These are phyloP conservation scores for Rhododendron griersonianum DNA, from an alignment of 148 eudicot species.

Conservation along the genomic window DNA sequence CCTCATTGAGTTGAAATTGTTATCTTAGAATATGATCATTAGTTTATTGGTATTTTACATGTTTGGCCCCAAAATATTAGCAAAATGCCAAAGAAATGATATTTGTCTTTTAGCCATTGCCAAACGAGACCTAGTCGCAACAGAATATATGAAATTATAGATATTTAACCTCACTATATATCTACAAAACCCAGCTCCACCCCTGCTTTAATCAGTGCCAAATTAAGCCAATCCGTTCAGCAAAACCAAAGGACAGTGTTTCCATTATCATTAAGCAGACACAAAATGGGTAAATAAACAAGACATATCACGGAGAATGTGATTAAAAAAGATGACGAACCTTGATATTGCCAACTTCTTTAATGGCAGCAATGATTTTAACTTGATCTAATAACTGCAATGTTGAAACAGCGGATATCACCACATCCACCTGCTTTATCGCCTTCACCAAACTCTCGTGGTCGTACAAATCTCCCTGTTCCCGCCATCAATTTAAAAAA, in stretches of 20 bases:
- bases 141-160: too few relatives aligned
- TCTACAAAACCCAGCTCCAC: background rate
- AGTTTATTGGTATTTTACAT: too few relatives aligned
- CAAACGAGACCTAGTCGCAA: too few relatives aligned
- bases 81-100: too few relatives aligned
- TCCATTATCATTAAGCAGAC: background rate
- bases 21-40: too few relatives aligned
- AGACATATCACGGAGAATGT: background rate
- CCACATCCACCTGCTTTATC: conserved; percentile 27
- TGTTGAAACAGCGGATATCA: conserved; percentile 18
- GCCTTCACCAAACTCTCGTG: conserved; percentile 29
- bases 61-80: too few relatives aligned
- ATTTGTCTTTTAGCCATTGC: too few relatives aligned
- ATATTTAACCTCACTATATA: too few relatives aligned
- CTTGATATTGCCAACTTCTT: conserved; percentile 25
- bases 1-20: too few relatives aligned
- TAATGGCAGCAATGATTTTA: conserved; percentile 26
- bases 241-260: background rate
- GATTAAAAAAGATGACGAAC: background rate
- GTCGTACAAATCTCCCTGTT: conserved; percentile 22
- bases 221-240: background rate
- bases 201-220: background rate
- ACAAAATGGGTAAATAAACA: background rate
- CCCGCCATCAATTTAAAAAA: background rate
- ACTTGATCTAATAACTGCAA: conserved; percentile 12